Conservation (phyloP, 2,329 filamentous ascomycete genomes). For the Trichoderma atrobrunneum region DNA sequence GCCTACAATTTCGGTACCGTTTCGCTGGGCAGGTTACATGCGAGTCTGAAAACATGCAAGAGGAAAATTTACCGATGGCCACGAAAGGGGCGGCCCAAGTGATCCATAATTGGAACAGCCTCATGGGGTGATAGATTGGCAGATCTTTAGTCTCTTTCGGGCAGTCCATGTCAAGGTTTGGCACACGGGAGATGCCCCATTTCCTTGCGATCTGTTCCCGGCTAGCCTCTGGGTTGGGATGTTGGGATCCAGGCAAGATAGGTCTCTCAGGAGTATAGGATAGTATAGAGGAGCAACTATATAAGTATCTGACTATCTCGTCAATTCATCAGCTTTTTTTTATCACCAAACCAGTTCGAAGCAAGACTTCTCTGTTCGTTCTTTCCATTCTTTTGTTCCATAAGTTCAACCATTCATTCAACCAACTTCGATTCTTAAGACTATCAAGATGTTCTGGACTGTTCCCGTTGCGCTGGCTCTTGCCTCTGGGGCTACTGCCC, state of each 20-base stretch:
- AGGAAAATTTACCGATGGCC: not conserved
- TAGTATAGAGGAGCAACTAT: not conserved
- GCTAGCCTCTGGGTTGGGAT: not conserved
- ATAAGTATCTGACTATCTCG: not conserved
- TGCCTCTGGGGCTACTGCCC: constrained; percentile 21
- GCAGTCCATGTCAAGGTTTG: not conserved
- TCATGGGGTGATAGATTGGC: not conserved
- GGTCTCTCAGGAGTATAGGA: not conserved
- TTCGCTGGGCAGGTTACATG: constrained; percentile 1
- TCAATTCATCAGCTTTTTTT: not conserved
- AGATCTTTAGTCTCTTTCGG: constrained; percentile 6
- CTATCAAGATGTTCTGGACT: constrained; percentile 18
- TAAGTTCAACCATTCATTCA: not conserved
- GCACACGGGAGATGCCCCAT: not conserved
- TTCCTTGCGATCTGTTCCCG: not conserved
- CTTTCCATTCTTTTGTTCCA: not conserved
- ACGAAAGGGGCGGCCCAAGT: not conserved
- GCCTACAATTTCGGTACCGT: constrained; percentile 9
- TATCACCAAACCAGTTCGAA: not conserved
- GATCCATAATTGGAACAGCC: not conserved
- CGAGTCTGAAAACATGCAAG: not conserved
- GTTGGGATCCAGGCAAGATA: not conserved
- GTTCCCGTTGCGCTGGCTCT: constrained; percentile 18
- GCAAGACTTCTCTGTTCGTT: not conserved
- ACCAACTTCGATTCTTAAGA: not conserved